Evolutionary conservation across 1,284 basidiomycete genomes (phyloP).

Genomic region (Puccinia horiana): DNA sequence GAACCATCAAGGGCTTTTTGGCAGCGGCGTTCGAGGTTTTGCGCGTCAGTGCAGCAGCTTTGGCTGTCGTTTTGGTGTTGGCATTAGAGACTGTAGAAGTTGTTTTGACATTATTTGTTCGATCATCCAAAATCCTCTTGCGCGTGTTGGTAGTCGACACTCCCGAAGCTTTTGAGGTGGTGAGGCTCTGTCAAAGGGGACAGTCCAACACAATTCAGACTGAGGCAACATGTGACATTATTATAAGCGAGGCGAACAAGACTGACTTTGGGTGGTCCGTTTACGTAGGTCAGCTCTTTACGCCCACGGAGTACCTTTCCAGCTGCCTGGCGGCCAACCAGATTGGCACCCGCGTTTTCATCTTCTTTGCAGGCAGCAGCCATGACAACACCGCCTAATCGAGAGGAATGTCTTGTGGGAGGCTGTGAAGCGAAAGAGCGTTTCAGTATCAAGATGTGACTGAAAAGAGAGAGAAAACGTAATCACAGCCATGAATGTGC

Average conservation of each 20-base stretch:
- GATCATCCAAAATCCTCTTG: conserved; percentile 44
- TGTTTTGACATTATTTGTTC: conserved; percentile 39
- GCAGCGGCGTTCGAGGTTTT: conserved; percentile 18
- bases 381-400: conserved; percentile 10
- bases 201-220: neutral
- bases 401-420: conserved; percentile 47
- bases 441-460: neutral
- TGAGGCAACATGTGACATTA: neutral
- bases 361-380: conserved; percentile 32
- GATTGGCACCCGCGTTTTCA: conserved; percentile 27
- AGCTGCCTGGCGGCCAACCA: neutral
- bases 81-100: neutral
- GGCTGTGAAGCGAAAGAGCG: conserved; percentile 1
- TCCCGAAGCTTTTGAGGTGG: conserved; percentile 1
- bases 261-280: conserved; percentile 24
- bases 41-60: conserved; percentile 16
- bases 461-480: too few relatives aligned
- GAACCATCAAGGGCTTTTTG: conserved; percentile 20
- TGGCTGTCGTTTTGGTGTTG: neutral
- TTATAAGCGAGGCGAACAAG: neutral
- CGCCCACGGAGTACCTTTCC: conserved; percentile 22
- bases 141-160: conserved; percentile 21
- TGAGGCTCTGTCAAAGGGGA: neutral
- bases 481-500: conserved; percentile 16
- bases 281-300: neutral